These are phyloP conservation scores for Alloascoidea africana DNA, from an alignment of 805 yeast species.

Conservation along the genomic window DNA sequence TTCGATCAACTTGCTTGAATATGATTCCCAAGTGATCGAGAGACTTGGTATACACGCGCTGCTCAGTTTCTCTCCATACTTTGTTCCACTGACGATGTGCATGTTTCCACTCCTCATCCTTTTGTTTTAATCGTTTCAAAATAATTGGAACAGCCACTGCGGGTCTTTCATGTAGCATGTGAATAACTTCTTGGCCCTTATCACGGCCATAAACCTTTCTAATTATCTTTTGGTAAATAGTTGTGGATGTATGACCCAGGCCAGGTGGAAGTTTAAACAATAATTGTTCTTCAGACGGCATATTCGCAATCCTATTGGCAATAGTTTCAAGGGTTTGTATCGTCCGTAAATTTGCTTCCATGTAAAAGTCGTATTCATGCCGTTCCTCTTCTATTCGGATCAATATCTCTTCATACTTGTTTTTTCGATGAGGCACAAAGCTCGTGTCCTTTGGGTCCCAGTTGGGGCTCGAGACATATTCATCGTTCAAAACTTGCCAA, in stretches of 20 bases:
- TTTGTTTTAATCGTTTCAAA: slow-evolving; percentile 83
- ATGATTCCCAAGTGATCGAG: slow-evolving; percentile 92
- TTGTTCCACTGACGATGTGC: slow-evolving; percentile 98
- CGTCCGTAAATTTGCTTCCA: slow-evolving; percentile 89
- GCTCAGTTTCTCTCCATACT: slow-evolving; percentile 97
- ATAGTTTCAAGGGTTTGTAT: slow-evolving; percentile 92
- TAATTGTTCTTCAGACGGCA: slow-evolving; percentile 83
- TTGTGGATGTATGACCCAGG: slow-evolving; percentile 77
- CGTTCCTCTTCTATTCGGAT: slow-evolving; percentile 96
- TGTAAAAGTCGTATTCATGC: slow-evolving; percentile 90
- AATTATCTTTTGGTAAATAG: slow-evolving; percentile 87
- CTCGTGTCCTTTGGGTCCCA: slow-evolving; percentile 99
- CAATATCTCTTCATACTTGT: slow-evolving; percentile 91
- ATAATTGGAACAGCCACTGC: slow-evolving; percentile 92
- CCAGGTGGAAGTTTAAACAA: slow-evolving; percentile 84
- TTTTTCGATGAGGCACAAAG: slow-evolving; percentile 95
- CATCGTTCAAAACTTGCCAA: slow-evolving; percentile 96
- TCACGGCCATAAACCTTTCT: slow-evolving; percentile 89
- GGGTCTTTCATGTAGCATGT: slow-evolving; percentile 90
- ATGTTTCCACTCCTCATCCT: slow-evolving; percentile 97
- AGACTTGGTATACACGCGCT: slow-evolving; percentile 84
- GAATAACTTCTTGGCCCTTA: slow-evolving; percentile 91
- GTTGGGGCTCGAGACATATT: slow-evolving; percentile 99
- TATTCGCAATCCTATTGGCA: slow-evolving; percentile 83
- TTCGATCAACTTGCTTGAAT: slow-evolving; percentile 93